A percentile compares a stretch with the other conserved stretches of the same genome.
phyloP scores from a whole-genome alignment of 331 rosid species.

The Arachis monticola region DNA sequence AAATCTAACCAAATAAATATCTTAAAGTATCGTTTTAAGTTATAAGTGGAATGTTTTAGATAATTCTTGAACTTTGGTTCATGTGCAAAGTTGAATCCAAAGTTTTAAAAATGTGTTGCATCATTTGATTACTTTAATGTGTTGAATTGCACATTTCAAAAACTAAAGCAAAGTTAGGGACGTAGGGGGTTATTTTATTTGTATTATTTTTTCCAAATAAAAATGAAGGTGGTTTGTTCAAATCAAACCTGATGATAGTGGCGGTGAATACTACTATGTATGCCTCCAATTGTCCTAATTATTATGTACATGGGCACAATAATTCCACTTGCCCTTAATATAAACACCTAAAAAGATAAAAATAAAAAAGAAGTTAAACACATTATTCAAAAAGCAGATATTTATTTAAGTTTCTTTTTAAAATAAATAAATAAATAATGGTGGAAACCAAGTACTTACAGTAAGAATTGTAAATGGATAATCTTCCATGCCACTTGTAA shows the following conservation, averaged over 20 bases:
- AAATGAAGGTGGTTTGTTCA: not conserved
- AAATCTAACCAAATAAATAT: no score
- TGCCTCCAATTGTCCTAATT: conserved; percentile 57
- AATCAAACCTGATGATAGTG: conserved; percentile 67
- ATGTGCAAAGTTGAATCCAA: not conserved
- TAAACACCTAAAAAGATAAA: conserved; percentile 54
- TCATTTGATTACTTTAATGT: no score
- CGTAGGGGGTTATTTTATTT: no score
- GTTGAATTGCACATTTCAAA: no score
- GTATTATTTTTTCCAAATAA: not conserved
- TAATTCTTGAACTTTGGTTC: no score
- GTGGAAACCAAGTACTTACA: conserved; percentile 49
- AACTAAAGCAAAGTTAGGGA: no score
- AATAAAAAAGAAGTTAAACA: not conserved
- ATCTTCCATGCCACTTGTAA: conserved; percentile 60
- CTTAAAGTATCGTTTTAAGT: no score
- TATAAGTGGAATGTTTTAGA: no score
- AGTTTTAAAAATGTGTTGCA: no score
- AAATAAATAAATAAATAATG: no score
- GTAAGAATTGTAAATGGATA: conserved; percentile 89
- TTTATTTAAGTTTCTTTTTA: not conserved
- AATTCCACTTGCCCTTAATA: conserved; percentile 79
- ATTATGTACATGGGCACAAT: conserved; percentile 79
- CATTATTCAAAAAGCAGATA: conserved; percentile 3
- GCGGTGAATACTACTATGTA: conserved; percentile 56